These are phyloP conservation scores for Colletotrichum gigasporum DNA, from an alignment of 2,329 filamentous ascomycete species.

Conservation along the genomic window DNA sequence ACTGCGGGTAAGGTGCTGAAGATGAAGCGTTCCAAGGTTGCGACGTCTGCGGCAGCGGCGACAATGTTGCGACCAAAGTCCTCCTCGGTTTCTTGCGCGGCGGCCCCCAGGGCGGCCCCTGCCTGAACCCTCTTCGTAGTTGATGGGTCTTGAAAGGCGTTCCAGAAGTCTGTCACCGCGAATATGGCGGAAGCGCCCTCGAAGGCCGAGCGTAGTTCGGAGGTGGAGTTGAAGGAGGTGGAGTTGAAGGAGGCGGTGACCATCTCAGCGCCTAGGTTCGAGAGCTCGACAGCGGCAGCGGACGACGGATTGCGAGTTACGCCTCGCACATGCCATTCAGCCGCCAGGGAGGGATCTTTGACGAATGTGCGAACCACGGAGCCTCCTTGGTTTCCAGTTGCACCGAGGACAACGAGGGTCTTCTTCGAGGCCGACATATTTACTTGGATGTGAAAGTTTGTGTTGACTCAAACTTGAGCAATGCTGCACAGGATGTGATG, in stretches of 20 bases:
- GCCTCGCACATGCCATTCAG: slow-evolving; percentile 46
- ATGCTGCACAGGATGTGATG: too few species aligned
- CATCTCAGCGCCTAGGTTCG: slow-evolving; percentile 50
- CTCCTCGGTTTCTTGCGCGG: slow-evolving; percentile 58
- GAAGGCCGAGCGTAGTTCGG: slow-evolving; percentile 50
- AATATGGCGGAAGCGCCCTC: slow-evolving; percentile 60
- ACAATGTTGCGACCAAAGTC: slow-evolving; percentile 63
- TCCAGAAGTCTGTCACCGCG: slow-evolving; percentile 65
- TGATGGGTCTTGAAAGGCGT: slow-evolving; percentile 54
- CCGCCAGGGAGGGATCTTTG: background rate
- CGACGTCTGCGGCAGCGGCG: slow-evolving; percentile 55
- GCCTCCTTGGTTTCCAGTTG: slow-evolving; percentile 10
- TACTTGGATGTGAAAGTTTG: too few species aligned
- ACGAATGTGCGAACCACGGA: slow-evolving; percentile 4
- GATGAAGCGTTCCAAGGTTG: slow-evolving; percentile 6
- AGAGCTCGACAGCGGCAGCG: slow-evolving; percentile 48
- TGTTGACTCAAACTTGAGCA: too few species aligned
- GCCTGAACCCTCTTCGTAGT: slow-evolving; percentile 37
- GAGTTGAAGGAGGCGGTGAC: slow-evolving; percentile 52
- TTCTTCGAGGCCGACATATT: background rate
- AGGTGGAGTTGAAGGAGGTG: slow-evolving; percentile 53
- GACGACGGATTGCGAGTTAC: slow-evolving; percentile 56
- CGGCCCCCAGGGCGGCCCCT: slow-evolving; percentile 34
- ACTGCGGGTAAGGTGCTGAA: slow-evolving; percentile 9
- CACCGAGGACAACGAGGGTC: slow-evolving; percentile 3